Evolutionary conservation across 1,284 basidiomycete genomes (phyloP), one percentile per base, ranked within the genome.

Genomic region (Boletus calvinii): DNA sequence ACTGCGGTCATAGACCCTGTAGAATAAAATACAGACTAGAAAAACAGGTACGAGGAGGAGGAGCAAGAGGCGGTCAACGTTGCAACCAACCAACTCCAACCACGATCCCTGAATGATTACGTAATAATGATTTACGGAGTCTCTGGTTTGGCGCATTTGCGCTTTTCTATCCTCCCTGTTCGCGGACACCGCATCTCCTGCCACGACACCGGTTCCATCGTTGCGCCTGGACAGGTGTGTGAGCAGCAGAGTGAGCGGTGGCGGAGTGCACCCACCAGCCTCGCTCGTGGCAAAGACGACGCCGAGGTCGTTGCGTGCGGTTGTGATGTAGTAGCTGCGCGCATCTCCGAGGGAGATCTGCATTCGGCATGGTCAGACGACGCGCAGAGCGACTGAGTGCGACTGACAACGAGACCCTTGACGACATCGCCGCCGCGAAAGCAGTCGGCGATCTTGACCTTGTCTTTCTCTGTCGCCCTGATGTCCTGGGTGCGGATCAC

Each of bases 381-480:
- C 18, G 29, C 18, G 20, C 9, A 5, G 6, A 4, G 18, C 1
- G 26, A 7, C 15, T 8, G 15, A 22, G 17, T n/a, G 30, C 15
- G 39, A 81, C 90, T 71, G 68, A 97, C 94, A 62, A 98, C 94
- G 37, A 89, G 74, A 6, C 94, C 95, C 59, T 91, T 85, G 26
- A 99, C 91, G 48, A 98, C 90, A 72, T 99, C 96, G 4, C 97
- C 95, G 1, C 95, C 91, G 37, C 97, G 81, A 73, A 98, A 99
- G 66, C 94, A 98, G 61, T 97, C 92, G 31, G 85, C 85, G 59
- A 98, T 91, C 71, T 92, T 95, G 54, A 98, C 82, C 68, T 88
- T 91, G 74, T 96, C 93, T 63, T 92, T 92, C 66, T 97, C 94
- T 1, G 93, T 95, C 26, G 87, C 85, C 43, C 94, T 74, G n/a